These are phyloP conservation scores for Suaeda aralocaspica DNA, from an alignment of 148 eudicot species.

Conservation along the genomic window DNA sequence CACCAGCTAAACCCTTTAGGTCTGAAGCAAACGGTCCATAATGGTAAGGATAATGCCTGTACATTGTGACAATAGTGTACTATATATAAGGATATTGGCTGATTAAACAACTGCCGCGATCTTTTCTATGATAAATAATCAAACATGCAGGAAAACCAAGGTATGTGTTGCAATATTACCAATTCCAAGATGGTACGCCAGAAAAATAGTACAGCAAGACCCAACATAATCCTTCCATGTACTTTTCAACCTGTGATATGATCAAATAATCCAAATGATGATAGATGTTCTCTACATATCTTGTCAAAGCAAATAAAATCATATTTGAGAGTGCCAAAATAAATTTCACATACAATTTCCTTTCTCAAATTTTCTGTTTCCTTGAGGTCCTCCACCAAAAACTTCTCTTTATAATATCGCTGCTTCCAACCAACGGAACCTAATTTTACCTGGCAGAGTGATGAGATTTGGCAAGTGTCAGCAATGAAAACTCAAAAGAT, in stretches of 20 bases:
- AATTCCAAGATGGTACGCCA: slow-evolving; percentile 83
- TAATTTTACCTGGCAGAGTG: slow-evolving; percentile 50
- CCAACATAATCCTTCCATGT: slow-evolving; percentile 91
- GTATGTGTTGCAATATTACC: slow-evolving; percentile 36
- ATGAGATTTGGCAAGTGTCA: not conserved
- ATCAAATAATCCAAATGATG: slow-evolving; percentile 4
- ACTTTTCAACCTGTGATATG: slow-evolving; percentile 63
- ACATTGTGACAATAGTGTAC: slow-evolving; percentile 12
- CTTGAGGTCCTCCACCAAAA: slow-evolving; percentile 51
- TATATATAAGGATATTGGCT: not conserved
- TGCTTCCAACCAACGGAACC: slow-evolving; percentile 80
- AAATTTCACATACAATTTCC: slow-evolving; percentile 56
- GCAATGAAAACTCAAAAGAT: not conserved
- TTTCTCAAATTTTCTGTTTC: slow-evolving; percentile 49
- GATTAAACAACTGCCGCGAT: not conserved
- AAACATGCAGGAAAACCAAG: not conserved
- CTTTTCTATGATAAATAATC: not conserved
- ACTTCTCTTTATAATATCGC: slow-evolving; percentile 82
- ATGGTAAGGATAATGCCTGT: slow-evolving; percentile 52
- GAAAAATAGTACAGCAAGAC: slow-evolving; percentile 88
- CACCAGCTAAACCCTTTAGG: slow-evolving; percentile 39
- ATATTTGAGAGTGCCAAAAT: no score
- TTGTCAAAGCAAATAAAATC: no score
- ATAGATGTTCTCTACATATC: slow-evolving; percentile 42
- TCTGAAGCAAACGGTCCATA: slow-evolving; percentile 64